A percentile compares a stretch with the other conserved stretches of the same genome.
phyloP scores from a whole-genome alignment of 2,329 filamentous ascomycete species.

The Coniochaeta ligniaria region DNA sequence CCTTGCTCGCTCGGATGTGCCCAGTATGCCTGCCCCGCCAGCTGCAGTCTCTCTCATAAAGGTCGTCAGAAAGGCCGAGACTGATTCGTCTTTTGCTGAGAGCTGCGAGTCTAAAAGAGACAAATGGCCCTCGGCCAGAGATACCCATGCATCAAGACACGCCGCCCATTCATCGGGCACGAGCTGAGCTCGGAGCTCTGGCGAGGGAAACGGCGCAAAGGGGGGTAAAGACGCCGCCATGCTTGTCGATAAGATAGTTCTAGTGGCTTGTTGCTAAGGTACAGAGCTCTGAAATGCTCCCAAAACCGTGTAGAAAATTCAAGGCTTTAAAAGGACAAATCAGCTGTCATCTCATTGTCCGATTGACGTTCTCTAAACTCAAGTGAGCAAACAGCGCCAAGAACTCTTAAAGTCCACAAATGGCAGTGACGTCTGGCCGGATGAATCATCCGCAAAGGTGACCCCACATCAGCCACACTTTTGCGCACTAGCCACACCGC shows the following conservation, averaged over 20 bases:
- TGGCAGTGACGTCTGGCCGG: background rate
- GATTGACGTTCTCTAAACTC: background rate
- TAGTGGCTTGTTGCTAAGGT: background rate
- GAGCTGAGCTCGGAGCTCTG: slow-evolving; percentile 59
- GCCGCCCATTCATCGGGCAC: slow-evolving; percentile 66
- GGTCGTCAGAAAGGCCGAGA: slow-evolving; percentile 57
- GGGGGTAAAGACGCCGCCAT: slow-evolving; percentile 52
- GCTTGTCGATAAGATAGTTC: background rate
- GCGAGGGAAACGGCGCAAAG: slow-evolving; percentile 70
- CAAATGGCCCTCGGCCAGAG: slow-evolving; percentile 59
- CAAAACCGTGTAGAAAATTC: background rate
- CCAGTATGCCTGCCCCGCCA: slow-evolving; percentile 24
- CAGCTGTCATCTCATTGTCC: background rate
- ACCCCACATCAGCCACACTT: background rate
- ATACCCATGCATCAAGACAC: slow-evolving; percentile 70
- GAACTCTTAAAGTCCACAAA: background rate
- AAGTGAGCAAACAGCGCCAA: slow-evolving; percentile 6
- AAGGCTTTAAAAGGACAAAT: background rate
- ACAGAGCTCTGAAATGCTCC: background rate
- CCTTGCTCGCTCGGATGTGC: slow-evolving; percentile 24
- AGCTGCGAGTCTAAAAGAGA: slow-evolving; percentile 40
- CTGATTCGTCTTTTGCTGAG: slow-evolving; percentile 48
- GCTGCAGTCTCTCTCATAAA: slow-evolving; percentile 52
- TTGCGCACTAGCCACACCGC: background rate
- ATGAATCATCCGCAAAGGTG: background rate